Percentiles rank a stretch among this genome's conserved stretches.
Evolutionary conservation across 805 yeast genomes (phyloP).

Genomic region (Candida tammaniensis): DNA sequence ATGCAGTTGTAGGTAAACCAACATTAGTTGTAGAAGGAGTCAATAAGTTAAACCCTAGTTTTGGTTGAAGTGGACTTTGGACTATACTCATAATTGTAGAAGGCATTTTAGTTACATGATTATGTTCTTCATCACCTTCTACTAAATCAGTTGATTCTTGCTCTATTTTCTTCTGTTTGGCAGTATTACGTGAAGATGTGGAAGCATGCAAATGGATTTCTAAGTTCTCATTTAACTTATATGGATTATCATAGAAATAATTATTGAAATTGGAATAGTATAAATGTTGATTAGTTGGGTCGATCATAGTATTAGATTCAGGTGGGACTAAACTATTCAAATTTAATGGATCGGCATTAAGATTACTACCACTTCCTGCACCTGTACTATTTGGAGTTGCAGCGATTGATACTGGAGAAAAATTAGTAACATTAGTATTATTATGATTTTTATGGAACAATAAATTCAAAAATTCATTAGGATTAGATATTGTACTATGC

Average conservation of each 20-base stretch:
- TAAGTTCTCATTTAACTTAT: slow-evolving; percentile 33
- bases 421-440: slow-evolving; percentile 3
- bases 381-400: slow-evolving; percentile 3
- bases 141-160: slow-evolving; percentile 32
- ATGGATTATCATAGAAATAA: slow-evolving; percentile 39
- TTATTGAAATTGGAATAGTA: slow-evolving; percentile 39
- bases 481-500: slow-evolving; percentile 18
- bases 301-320: slow-evolving; percentile 20
- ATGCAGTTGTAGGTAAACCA: slow-evolving; percentile 56
- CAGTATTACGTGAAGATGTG: slow-evolving; percentile 10
- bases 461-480: slow-evolving; percentile 44
- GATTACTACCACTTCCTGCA: background rate
- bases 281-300: slow-evolving; percentile 34
- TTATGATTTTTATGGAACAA: slow-evolving; percentile 47
- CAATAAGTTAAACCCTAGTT: slow-evolving; percentile 41
- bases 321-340: slow-evolving; percentile 6
- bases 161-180: slow-evolving; percentile 9
- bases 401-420: slow-evolving; percentile 10
- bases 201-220: slow-evolving; percentile 46
- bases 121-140: slow-evolving; percentile 33
- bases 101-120: slow-evolving; percentile 47
- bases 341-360: slow-evolving; percentile 8
- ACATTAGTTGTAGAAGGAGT: slow-evolving; percentile 21
- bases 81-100: slow-evolving; percentile 51
- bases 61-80: slow-evolving; percentile 35